Evolutionary conservation across 148 eudicot species (phyloP), one percentile per base, ranked within the genome.

Genomic region (Silene latifolia): DNA sequence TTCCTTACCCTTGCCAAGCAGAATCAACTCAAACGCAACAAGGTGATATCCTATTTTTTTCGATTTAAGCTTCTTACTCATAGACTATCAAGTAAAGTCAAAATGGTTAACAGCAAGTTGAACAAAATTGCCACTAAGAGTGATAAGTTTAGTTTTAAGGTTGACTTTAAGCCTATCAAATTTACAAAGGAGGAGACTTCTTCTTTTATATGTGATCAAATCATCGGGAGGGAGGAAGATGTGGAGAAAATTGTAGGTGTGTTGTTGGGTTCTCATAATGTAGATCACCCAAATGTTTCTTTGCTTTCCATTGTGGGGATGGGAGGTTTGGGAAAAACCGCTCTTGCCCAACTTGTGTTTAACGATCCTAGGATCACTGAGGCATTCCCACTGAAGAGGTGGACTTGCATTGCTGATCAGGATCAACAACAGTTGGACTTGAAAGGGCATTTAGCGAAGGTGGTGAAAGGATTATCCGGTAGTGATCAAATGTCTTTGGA

Each of bases 321-420:
- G 4, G 79, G 87, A 4, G 84, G 87, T 17, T 17, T 81, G 14
- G 84, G 84, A 7, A 84, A 84, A 74, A 79, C 82, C 17, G 77
- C 85, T 7, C 73, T 84, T 24, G 82, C 75, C 56, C 77, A 76
- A 35, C 72, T 84, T 54, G 76, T 76, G 0, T 82, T 66, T 51
- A 76, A 79, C 23, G 74, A 83, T 79, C 51, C 69, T 13, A 35
- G 69, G 64, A 71, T 82, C 53, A 4, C 8, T 10, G 57, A 63
- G 5, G 20, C 44, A 9, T 79, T 79, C 48, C 27, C 60, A 5
- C 2, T 44, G 32, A 83, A 59, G 70, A 25, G 72, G 56, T 79
- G 85, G 82, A 59, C 74, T 59, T 82, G 67, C 67, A 67, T 67
- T n/a, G 60, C 80, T 57, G 80, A 82, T 63, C 59, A 44, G 23